Evolutionary conservation across 2,329 filamentous ascomycete genomes (phyloP).

Genomic region (Talaromyces sp.): DNA sequence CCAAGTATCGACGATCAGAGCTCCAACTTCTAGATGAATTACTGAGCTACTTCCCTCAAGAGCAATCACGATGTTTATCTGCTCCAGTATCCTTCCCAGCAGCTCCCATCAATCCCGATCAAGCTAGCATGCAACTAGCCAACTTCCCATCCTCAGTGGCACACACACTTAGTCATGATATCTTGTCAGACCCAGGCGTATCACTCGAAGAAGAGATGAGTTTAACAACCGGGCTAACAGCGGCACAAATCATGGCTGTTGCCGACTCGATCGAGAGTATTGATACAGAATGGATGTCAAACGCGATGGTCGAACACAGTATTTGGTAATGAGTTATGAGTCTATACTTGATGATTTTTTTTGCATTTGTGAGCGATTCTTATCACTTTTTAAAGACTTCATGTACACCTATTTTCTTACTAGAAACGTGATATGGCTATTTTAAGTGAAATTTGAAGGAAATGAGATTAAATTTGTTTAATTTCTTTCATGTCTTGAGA

Average conservation of each 20-base stretch:
- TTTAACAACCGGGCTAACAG: slow-evolving; percentile 37
- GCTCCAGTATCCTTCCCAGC: slow-evolving; percentile 18
- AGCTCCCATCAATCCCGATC: slow-evolving; percentile 4
- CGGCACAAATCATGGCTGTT: slow-evolving; percentile 52
- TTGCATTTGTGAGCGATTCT: background rate
- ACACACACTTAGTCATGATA: slow-evolving; percentile 14
- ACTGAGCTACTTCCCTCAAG: slow-evolving; percentile 25
- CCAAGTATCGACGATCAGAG: slow-evolving; percentile 49
- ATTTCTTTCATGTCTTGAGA: no score
- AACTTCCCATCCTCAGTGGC: slow-evolving; percentile 12
- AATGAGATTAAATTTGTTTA: background rate
- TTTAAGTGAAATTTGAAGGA: background rate
- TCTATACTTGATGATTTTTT: background rate
- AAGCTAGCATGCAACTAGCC: slow-evolving; percentile 5
- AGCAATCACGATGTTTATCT: slow-evolving; percentile 15
- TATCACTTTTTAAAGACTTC: no score
- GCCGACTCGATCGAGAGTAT: slow-evolving; percentile 51
- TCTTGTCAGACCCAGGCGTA: slow-evolving; percentile 15
- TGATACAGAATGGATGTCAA: slow-evolving; percentile 53
- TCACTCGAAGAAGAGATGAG: slow-evolving; percentile 13
- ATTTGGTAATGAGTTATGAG: slow-evolving; percentile 38
- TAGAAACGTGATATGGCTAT: no score
- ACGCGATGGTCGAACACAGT: slow-evolving; percentile 50
- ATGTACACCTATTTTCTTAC: no score
- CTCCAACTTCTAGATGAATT: slow-evolving; percentile 47